Evolutionary conservation across 2,329 filamentous ascomycete species (phyloP).

Genomic region (Exophiala sp.): DNA sequence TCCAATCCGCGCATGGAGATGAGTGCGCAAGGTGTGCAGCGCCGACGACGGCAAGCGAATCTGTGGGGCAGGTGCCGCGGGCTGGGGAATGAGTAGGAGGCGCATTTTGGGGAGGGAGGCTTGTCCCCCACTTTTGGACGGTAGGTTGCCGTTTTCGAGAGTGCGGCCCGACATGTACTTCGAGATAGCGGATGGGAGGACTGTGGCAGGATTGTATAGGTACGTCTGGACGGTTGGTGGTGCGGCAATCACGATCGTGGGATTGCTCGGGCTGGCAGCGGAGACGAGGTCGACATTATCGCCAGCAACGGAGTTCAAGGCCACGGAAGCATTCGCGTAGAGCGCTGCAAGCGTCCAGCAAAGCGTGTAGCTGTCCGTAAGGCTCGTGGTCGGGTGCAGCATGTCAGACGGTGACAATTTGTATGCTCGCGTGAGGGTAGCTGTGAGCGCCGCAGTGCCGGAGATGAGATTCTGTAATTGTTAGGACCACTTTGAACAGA

Average conservation of each 20-base stretch:
- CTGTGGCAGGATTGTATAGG: slow-evolving; percentile 58
- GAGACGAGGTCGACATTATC: slow-evolving; percentile 70
- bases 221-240: slow-evolving; percentile 57
- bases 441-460: slow-evolving; percentile 74
- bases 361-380: slow-evolving; percentile 76
- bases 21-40: slow-evolving; percentile 77
- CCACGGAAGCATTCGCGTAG: slow-evolving; percentile 78
- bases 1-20: slow-evolving; percentile 73
- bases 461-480: slow-evolving; percentile 69
- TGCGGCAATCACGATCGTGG: slow-evolving; percentile 62
- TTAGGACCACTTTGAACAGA: slow-evolving; percentile 17
- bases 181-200: slow-evolving; percentile 11
- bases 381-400: slow-evolving; percentile 77
- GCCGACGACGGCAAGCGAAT: slow-evolving; percentile 65
- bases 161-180: slow-evolving; percentile 47
- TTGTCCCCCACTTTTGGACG: slow-evolving; percentile 54
- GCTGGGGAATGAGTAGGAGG: slow-evolving; percentile 74
- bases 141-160: slow-evolving; percentile 53
- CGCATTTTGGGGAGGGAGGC: slow-evolving; percentile 64
- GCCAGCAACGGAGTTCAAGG: slow-evolving; percentile 83
- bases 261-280: slow-evolving; percentile 65
- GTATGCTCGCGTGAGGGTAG: slow-evolving; percentile 70
- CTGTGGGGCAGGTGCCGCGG: slow-evolving; percentile 57
- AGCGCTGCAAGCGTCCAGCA: slow-evolving; percentile 77
- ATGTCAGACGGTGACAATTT: slow-evolving; percentile 72